Conservation (phyloP, 2,329 filamentous ascomycete species). For the Diaporthe sp. region DNA sequence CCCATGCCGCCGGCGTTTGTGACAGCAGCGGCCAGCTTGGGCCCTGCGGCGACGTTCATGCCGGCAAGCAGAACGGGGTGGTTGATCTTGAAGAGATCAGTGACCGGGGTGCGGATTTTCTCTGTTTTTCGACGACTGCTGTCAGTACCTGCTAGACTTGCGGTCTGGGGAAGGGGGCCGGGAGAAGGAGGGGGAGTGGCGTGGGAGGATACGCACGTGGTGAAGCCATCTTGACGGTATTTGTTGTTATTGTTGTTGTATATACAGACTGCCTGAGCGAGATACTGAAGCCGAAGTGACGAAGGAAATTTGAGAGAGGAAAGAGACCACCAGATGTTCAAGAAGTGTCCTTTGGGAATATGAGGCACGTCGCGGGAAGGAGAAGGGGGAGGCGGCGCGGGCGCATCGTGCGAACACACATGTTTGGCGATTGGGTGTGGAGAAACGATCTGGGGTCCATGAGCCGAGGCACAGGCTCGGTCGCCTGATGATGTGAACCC, state of each 20-base stretch:
- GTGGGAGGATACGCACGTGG: conserved; percentile 73
- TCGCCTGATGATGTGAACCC: conserved; percentile 29
- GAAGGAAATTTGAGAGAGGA: neutral
- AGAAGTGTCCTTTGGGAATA: neutral
- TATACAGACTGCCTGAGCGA: conserved; percentile 36
- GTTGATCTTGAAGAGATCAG: conserved; percentile 97
- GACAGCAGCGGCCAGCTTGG: conserved; percentile 95
- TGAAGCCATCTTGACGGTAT: conserved; percentile 75
- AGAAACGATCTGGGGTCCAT: conserved; percentile 25
- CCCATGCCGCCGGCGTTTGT: conserved; percentile 97
- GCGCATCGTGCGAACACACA: conserved; percentile 37
- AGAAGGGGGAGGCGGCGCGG: conserved; percentile 29
- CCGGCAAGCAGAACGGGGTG: conserved; percentile 96
- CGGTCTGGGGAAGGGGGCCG: conserved; percentile 6
- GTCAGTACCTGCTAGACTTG: neutral
- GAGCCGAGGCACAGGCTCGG: conserved; percentile 34
- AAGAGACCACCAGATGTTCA: conserved; percentile 21
- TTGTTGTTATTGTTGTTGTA: neutral
- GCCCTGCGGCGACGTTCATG: conserved; percentile 99
- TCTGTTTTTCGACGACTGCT: conserved; percentile 64
- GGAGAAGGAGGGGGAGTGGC: conserved; percentile 21
- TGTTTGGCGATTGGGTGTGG: conserved; percentile 28
- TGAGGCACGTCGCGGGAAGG: conserved; percentile 34
- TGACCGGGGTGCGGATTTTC: conserved; percentile 90
- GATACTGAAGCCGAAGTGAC: conserved; percentile 23